Conservation (phyloP, 1,284 basidiomycete genomes). For the Grifola frondosa region DNA sequence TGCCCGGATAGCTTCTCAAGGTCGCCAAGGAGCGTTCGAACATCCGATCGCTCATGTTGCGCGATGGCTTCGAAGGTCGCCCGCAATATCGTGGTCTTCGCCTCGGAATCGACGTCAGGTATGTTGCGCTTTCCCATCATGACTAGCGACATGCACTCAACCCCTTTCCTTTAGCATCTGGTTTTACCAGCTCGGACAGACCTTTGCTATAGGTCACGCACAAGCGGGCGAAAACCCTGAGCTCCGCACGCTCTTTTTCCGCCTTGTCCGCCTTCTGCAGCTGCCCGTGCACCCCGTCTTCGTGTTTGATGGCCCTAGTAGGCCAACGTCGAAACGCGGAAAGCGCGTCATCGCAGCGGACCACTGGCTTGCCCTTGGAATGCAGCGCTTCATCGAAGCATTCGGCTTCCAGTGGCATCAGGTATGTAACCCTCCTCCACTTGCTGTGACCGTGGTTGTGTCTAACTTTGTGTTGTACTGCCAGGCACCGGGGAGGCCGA, state of each 20-base stretch:
- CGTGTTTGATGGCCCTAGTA: conserved; percentile 67
- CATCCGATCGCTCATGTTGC: conserved; percentile 38
- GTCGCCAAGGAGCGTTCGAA: conserved; percentile 37
- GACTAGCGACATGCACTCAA: neutral
- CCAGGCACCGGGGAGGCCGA: conserved; percentile 66
- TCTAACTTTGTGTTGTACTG: too few species aligned
- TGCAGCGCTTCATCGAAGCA: conserved; percentile 47
- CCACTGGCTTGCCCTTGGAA: conserved; percentile 40
- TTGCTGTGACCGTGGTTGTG: too few species aligned
- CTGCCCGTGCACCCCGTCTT: conserved; percentile 64
- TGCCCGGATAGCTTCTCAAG: conserved; percentile 33
- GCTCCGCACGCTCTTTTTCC: conserved; percentile 42
- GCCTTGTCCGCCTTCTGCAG: conserved; percentile 42
- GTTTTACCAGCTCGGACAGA: conserved; percentile 39
- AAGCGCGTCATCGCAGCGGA: conserved; percentile 36
- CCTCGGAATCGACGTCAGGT: conserved; percentile 43
- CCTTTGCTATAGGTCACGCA: conserved; percentile 9
- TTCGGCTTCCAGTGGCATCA: conserved; percentile 65
- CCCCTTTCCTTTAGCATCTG: too few species aligned
- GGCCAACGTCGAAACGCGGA: conserved; percentile 60
- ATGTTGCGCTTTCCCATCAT: neutral
- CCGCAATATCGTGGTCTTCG: conserved; percentile 40
- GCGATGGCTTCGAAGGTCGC: conserved; percentile 44
- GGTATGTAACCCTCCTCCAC: conserved; percentile 40
- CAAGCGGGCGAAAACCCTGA: conserved; percentile 43